Base-by-base conservation (phyloP, 1,139 yeast genomes). In the Hanseniaspora gamundiae region DNA sequence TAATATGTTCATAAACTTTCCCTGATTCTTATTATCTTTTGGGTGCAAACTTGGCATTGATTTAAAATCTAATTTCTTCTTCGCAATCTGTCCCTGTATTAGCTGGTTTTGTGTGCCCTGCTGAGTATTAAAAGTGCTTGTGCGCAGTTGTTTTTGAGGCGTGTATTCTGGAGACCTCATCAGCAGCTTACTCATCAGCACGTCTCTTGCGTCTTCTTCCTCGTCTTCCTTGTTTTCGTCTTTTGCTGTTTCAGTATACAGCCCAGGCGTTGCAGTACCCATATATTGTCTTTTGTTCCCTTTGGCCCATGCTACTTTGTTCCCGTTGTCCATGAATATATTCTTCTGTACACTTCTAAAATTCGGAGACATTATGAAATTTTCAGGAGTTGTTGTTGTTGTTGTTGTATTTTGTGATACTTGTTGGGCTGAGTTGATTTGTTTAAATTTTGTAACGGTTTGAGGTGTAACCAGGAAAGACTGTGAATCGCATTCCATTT, bases 101-200 rank as follows among this genome's bases (percentile, higher is more conserved):
- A 30, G 35, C 43, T 44, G 29, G 42, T 45, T 21, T 39, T 42
- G 30, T 35, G 31, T 17, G 36, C 22, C 7, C 41, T 39, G n/a
- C 40, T 29, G 26, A 36, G 40, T 30, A 41, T 45, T n/a, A n/a
- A n/a, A n/a, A n/a, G n/a, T n/a, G n/a, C n/a, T n/a, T n/a, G 26
- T 24, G 26, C 26, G 26, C 9, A 24, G 26, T 38, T 47, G 46
- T 38, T 40, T 45, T 22, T 38, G 42, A 4, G 62, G 61, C 2
- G 61, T 55, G 43, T 51, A 52, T 43, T 57, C 61, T 24, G 62
- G 62, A 9, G 61, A 55, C 39, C 53, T 51, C 40, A 57, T 47
- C 49, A 51, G 9, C 7, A 33, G 36, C 19, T 33, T 33, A 17
- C 36, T 33, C 36, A 33, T 17, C 22, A 33, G n/a, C n/a, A 19